Evolutionary conservation across 1,284 basidiomycete genomes (phyloP).

Genomic region (Ustilago crameri): DNA sequence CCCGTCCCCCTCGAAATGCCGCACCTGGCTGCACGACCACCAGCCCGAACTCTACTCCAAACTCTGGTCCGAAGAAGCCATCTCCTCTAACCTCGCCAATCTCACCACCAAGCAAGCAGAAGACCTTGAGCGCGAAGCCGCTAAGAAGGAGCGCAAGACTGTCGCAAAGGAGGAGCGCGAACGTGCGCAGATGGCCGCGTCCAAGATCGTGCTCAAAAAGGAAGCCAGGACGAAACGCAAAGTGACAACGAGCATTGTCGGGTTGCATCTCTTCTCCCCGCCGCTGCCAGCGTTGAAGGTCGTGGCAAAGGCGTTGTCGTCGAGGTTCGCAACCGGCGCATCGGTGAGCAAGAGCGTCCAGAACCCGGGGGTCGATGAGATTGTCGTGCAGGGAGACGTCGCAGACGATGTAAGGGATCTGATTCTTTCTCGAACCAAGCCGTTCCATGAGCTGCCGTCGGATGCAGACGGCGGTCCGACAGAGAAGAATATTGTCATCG

Average conservation of each 20-base stretch:
- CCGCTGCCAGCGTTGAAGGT: conserved; percentile 65
- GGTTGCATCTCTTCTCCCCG: conserved; percentile 64
- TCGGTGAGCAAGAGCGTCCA: conserved; percentile 64
- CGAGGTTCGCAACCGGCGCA: conserved; percentile 65
- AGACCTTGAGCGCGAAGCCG: conserved; percentile 62
- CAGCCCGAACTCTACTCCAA: conserved; percentile 53
- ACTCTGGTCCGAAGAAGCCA: conserved; percentile 63
- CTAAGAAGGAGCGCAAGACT: conserved; percentile 65
- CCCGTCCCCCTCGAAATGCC: conserved; percentile 59
- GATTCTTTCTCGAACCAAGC: conserved; percentile 58
- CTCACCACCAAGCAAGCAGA: conserved; percentile 65
- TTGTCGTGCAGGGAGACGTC: conserved; percentile 67
- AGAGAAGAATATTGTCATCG: conserved; percentile 62
- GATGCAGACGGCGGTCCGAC: conserved; percentile 57
- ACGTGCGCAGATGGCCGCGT: conserved; percentile 54
- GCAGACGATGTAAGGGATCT: conserved; percentile 61
- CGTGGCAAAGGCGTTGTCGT: conserved; percentile 65
- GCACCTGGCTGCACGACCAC: conserved; percentile 54
- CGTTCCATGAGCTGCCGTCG: conserved; percentile 61
- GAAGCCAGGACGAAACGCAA: conserved; percentile 66
- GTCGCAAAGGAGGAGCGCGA: conserved; percentile 66
- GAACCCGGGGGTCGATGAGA: conserved; percentile 64
- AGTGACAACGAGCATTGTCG: conserved; percentile 62
- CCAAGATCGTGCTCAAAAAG: conserved; percentile 61
- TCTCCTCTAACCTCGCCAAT: conserved; percentile 57